Base-by-base conservation (phyloP, 2,329 filamentous ascomycete species). In the Colletotrichum australisinense region DNA sequence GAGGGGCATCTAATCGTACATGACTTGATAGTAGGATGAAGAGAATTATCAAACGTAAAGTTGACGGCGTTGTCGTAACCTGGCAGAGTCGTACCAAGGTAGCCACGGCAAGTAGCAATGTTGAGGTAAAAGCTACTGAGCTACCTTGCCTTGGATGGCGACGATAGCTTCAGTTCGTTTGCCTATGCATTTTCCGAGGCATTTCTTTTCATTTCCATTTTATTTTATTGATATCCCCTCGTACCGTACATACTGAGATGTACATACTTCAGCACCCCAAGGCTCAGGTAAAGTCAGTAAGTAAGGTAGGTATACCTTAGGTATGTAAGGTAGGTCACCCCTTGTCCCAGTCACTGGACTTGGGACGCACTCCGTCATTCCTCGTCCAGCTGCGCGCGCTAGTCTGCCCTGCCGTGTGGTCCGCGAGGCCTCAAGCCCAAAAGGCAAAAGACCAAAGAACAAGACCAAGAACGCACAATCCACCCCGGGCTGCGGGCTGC, bases 291-390 rank as follows among this genome's bases (percentile, higher is more conserved):
- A 42, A 11, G 32, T 35, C 9, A 35, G 32, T 19, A 42, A 19
- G 38, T 2, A 42, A 16, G 35, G 35, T 42, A 42, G 38, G 38
- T 42, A 42, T 42, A 42, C 14, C 14, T 42, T 6, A 28, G 26
- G 26, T 28, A 28, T 2, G 24, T 26, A 26, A 38, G 35, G 35
- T 46, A 49, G 42, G 42, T 16, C 19, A 28, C 32, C 49, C 30
- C 35, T 68, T 68, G 30, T 7, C 53, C 26, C 22, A 32, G 59
- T 46, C 28, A 52, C 60, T 60, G 67, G 66, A 73, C 55, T 73
- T 73, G 70, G 67, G 70, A 73, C 60, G 56, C 60, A 73, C 70
- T 73, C 70, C 70, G 70, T 73, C 70, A 73, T 73, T 70, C 56
- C 70, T 73, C 62, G 67, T 56, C 67, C 70, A 73, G 70, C 67